Conservation (phyloP, 1,284 basidiomycete genomes). For the Exobasidium cylindrosporum region DNA sequence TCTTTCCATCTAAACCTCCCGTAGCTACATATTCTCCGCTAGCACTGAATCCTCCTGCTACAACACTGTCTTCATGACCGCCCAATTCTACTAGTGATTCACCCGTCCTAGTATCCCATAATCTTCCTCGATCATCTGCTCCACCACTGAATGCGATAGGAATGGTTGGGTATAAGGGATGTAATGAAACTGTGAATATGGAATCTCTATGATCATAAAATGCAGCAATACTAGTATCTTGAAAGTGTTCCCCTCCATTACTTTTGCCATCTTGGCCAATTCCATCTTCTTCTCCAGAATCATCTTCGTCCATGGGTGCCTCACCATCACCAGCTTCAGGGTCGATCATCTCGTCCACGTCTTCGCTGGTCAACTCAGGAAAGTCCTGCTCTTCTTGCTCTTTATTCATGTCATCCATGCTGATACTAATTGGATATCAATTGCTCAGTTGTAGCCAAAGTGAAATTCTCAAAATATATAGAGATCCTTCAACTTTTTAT, state of each 20-base stretch:
- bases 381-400: background rate
- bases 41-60: constrained; percentile 71
- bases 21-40: constrained; percentile 91
- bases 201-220: constrained; percentile 58
- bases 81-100: constrained; percentile 77
- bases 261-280: background rate
- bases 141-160: constrained; percentile 86
- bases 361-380: background rate
- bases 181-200: constrained; percentile 79
- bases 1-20: constrained; percentile 94
- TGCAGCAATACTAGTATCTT: constrained; percentile 52
- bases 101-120: constrained; percentile 85
- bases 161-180: constrained; percentile 69
- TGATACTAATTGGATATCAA: no score
- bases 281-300: constrained; percentile 7
- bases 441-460: no score
- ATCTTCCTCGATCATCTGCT: constrained; percentile 89
- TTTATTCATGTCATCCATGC: background rate
- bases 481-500: no score
- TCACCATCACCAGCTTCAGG: background rate
- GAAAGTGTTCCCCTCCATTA: background rate
- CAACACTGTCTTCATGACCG: constrained; percentile 90
- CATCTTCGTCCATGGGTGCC: constrained; percentile 12
- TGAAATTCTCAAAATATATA: no score
- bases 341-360: constrained; percentile 4